phyloP scores from a whole-genome alignment of 306 rosid genomes.

The Begonia peltatifolia region DNA sequence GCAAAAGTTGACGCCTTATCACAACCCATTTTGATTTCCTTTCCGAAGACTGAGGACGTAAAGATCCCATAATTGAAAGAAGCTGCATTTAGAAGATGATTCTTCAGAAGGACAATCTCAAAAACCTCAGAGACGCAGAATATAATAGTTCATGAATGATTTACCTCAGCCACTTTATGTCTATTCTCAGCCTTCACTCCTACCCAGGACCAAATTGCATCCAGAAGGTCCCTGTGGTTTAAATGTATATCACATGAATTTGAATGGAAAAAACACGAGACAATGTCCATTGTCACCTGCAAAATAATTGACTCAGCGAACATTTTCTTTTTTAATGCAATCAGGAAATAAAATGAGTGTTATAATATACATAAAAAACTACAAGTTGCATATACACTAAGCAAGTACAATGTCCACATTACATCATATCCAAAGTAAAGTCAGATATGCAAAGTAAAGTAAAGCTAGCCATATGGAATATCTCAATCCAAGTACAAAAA shows the following conservation, averaged over 20 bases:
- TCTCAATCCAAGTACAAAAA: no score
- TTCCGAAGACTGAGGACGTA: slow-evolving; percentile 85
- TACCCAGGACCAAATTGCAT: slow-evolving; percentile 93
- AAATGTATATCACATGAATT: slow-evolving; percentile 77
- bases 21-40: slow-evolving; percentile 85
- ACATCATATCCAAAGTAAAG: no score
- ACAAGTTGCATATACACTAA: no score
- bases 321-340: not conserved
- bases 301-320: slow-evolving; percentile 4
- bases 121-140: slow-evolving; percentile 7
- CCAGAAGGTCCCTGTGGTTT: slow-evolving; percentile 72
- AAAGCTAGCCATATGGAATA: no score
- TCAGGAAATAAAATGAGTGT: no score
- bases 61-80: slow-evolving; percentile 82
- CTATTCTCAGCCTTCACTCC: slow-evolving; percentile 78
- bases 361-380: no score
- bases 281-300: slow-evolving; percentile 79
- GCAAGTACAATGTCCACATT: no score
- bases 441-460: no score
- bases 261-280: slow-evolving; percentile 38
- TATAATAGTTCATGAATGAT: slow-evolving; percentile 15
- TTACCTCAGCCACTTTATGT: slow-evolving; percentile 90
- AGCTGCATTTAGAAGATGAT: slow-evolving; percentile 42
- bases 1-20: slow-evolving; percentile 86
- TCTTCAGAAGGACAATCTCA: slow-evolving; percentile 16